phyloP scores from a whole-genome alignment of 2,329 filamentous ascomycete genomes.

The Aspergillus sp. region DNA sequence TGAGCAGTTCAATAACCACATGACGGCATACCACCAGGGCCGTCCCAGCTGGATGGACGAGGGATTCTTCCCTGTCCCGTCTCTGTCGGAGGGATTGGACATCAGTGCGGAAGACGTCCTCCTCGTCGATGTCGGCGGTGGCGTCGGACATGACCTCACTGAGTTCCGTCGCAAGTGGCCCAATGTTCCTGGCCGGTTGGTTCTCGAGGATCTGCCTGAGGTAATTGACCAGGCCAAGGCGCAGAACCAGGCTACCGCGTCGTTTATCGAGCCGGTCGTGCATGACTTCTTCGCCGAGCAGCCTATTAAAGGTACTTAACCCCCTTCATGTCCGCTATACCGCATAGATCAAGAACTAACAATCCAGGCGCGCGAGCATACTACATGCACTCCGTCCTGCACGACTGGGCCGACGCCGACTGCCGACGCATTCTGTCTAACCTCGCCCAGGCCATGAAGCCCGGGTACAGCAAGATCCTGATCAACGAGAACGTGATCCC shows the following conservation, averaged over 20 bases:
- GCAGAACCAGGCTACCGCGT: constrained; percentile 5
- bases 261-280: constrained; percentile 31
- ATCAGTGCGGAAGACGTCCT: constrained; percentile 21
- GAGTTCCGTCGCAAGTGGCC: constrained; percentile 42
- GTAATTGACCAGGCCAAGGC: constrained; percentile 30
- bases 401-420: constrained; percentile 35
- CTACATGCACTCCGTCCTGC: constrained; percentile 18
- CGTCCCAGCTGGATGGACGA: constrained; percentile 32
- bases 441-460: constrained; percentile 31
- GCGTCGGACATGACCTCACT: constrained; percentile 42
- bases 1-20: constrained; percentile 29
- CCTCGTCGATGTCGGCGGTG: constrained; percentile 47
- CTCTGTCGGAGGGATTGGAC: constrained; percentile 16
- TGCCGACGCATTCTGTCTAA: constrained; percentile 34
- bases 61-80: constrained; percentile 30
- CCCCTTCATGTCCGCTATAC: not conserved
- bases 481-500: constrained; percentile 48
- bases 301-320: constrained; percentile 41
- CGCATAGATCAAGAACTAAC: too few relatives aligned
- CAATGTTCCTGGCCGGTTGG: constrained; percentile 40
- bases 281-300: constrained; percentile 52
- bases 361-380: constrained; percentile 33
- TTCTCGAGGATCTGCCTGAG: constrained; percentile 51
- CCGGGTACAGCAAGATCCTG: constrained; percentile 44
- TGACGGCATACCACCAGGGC: constrained; percentile 28